Evolutionary conservation across 805 yeast species (phyloP).

Genomic region (Starmerella etchellsii): DNA sequence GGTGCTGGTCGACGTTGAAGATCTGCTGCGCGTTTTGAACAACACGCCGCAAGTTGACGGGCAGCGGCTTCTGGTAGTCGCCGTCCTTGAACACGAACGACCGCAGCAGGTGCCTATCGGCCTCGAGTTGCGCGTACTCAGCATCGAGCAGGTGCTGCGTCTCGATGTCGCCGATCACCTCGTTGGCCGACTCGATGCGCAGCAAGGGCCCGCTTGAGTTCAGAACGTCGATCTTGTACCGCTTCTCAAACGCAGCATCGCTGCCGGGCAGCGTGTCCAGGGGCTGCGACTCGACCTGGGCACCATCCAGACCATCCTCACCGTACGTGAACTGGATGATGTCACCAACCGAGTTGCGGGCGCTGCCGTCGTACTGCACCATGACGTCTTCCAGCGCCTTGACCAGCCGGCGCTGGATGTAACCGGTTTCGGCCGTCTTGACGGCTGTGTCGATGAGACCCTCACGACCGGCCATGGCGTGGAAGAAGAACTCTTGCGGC

Average conservation of each 20-base stretch:
- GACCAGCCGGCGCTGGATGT: slow-evolving; percentile 93
- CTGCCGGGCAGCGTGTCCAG: slow-evolving; percentile 93
- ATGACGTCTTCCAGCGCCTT: slow-evolving; percentile 93
- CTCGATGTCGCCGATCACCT: slow-evolving; percentile 77
- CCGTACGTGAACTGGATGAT: slow-evolving; percentile 93
- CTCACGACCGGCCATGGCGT: slow-evolving; percentile 99
- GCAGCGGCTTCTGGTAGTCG: slow-evolving; percentile 94
- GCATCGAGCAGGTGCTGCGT: slow-evolving; percentile 68
- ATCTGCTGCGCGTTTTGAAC: slow-evolving; percentile 95
- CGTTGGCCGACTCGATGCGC: slow-evolving; percentile 75
- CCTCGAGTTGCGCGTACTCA: slow-evolving; percentile 65
- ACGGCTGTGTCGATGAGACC: slow-evolving; percentile 99
- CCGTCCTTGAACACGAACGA: slow-evolving; percentile 76
- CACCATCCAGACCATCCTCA: slow-evolving; percentile 98
- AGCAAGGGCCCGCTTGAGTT: slow-evolving; percentile 39
- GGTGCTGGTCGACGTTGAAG: slow-evolving; percentile 81
- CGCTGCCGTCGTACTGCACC: slow-evolving; percentile 97
- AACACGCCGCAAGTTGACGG: slow-evolving; percentile 92
- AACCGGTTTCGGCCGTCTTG: slow-evolving; percentile 97
- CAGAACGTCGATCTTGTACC: slow-evolving; percentile 79
- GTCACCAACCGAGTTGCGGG: slow-evolving; percentile 94
- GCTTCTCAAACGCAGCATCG: slow-evolving; percentile 63
- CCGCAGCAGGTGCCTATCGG: slow-evolving; percentile 72
- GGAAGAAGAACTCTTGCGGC: slow-evolving; percentile 98
- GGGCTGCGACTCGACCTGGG: slow-evolving; percentile 93